Base-by-base conservation (phyloP, 106 monocot genomes). In the Apostasia ramifera region DNA sequence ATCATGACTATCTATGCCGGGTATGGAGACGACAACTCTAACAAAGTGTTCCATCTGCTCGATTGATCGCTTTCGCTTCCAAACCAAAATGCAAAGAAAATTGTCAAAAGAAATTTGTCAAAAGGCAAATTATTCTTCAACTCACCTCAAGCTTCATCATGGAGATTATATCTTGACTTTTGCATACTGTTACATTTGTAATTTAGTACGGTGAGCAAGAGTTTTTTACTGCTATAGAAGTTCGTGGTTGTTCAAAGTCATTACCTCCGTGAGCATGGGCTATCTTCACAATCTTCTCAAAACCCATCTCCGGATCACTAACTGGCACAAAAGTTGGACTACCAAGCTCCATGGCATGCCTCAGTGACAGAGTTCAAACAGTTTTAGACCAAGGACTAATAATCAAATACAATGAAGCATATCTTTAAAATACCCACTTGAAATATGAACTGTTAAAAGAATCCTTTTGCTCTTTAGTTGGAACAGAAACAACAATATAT, bases 381-480 rank as follows among this genome's bases (percentile, higher is more conserved):
- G 9, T 13, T 53, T 15, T 40, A 41, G 13, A 49, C 3, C 2
- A 69, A 38, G 13, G 40, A 69, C 40, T 4, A 12, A 56, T 38
- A 8, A 41, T 1, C 11, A 15, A 43, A 56, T 3, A 11, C 43
- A 5, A 37, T 47, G 47, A 44, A 44, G 44, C 42, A 48, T 47
- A 64, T 14, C 9, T 2, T 65, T 65, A 15, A n/a, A 14, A 7
- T 42, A 63, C 81, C 11, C 81, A 97, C 95, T 79, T 84, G 81
- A 92, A 86, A 73, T 82, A 98, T 66, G 79, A 71, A 13, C 11
- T 58, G 56, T 92, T 85, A 66, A 92, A 87, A 72, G 92, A 92
- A 78, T 92, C 87, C 76, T 87, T 89, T 67, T 98, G 97, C 73
- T 92, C 92, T 44, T 40, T 75, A 13, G 92, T 85, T n/a, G 86